These are phyloP conservation scores for Bertia moriformis DNA, from an alignment of 2,329 filamentous ascomycete genomes.

Conservation along the genomic window DNA sequence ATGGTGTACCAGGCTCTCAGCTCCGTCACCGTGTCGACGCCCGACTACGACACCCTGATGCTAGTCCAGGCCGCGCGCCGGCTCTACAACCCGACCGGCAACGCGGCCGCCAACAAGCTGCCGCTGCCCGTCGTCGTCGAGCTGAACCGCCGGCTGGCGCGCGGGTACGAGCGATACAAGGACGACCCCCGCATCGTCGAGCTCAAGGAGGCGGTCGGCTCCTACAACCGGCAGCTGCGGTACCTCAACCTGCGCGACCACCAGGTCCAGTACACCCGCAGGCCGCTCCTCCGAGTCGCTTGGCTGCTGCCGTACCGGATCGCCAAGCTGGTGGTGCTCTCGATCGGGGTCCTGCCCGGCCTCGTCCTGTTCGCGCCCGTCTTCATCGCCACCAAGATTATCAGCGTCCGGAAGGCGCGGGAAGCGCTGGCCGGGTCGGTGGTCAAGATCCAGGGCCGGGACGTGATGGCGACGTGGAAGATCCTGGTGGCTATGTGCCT, in stretches of 20 bases:
- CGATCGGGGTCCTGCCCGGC: slow-evolving; percentile 72
- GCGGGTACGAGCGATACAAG: slow-evolving; percentile 85
- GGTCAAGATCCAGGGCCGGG: slow-evolving; percentile 75
- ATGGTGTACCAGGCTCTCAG: slow-evolving; percentile 73
- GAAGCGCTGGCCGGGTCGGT: slow-evolving; percentile 73
- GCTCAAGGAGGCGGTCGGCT: slow-evolving; percentile 60
- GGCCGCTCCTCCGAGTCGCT: slow-evolving; percentile 64
- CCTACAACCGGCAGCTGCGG: slow-evolving; percentile 76
- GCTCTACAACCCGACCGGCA: slow-evolving; percentile 67
- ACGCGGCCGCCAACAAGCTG: slow-evolving; percentile 78
- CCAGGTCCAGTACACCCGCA: slow-evolving; percentile 80
- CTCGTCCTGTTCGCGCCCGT: slow-evolving; percentile 76
- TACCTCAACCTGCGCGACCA: slow-evolving; percentile 83
- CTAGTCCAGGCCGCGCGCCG: slow-evolving; percentile 85
- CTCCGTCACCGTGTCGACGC: slow-evolving; percentile 78
- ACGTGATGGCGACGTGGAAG: slow-evolving; percentile 92
- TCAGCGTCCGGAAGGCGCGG: slow-evolving; percentile 68
- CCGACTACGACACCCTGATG: slow-evolving; percentile 94
- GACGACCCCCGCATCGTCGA: slow-evolving; percentile 70
- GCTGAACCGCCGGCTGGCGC: slow-evolving; percentile 76
- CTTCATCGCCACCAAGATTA: slow-evolving; percentile 70
- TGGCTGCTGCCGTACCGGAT: slow-evolving; percentile 67
- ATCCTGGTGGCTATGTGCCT: slow-evolving; percentile 71
- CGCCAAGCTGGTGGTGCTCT: slow-evolving; percentile 60
- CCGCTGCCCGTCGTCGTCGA: slow-evolving; percentile 86